A percentile compares a stretch with the other conserved stretches of the same genome.
These are phyloP conservation scores for Pseudocercospora fijiensis DNA, from an alignment of 2,329 filamentous ascomycete genomes.

Conservation along the genomic window DNA sequence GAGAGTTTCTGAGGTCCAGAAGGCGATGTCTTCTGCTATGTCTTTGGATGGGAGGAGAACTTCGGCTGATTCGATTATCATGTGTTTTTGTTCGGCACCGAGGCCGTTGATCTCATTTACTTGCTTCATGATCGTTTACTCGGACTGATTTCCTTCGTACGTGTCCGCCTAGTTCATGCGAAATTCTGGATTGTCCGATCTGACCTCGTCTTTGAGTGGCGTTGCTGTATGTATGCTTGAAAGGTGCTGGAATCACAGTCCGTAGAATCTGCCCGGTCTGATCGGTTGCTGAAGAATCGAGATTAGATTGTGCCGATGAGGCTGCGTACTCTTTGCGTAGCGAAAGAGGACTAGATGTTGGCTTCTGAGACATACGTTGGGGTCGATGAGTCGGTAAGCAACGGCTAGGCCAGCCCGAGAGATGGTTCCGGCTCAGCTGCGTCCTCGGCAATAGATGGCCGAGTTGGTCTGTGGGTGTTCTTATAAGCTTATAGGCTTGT, in stretches of 20 bases:
- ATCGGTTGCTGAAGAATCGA: background rate
- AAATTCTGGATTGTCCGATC: background rate
- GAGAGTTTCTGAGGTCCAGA: conserved; percentile 16
- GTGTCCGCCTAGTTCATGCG: too few species aligned
- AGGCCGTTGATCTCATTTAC: background rate
- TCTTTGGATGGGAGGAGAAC: conserved; percentile 15
- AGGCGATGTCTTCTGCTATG: conserved; percentile 19
- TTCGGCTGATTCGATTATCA: conserved; percentile 16
- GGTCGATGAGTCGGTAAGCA: background rate
- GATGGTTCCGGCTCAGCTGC: background rate
- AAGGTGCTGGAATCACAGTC: background rate
- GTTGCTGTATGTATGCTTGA: background rate
- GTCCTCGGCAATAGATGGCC: background rate
- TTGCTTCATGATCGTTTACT: background rate
- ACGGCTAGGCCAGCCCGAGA: conserved; percentile 3
- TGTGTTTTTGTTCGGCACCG: background rate
- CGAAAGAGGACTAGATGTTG: background rate
- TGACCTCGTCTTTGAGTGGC: background rate
- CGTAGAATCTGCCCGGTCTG: background rate
- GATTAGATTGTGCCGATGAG: background rate
- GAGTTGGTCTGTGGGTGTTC: background rate
- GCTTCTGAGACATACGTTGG: background rate
- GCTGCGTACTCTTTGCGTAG: background rate
- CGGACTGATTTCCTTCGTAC: too few species aligned
- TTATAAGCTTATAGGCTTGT: background rate